Conservation (phyloP, 108 stramenopile species). For the Epithemia pelagica region DNA sequence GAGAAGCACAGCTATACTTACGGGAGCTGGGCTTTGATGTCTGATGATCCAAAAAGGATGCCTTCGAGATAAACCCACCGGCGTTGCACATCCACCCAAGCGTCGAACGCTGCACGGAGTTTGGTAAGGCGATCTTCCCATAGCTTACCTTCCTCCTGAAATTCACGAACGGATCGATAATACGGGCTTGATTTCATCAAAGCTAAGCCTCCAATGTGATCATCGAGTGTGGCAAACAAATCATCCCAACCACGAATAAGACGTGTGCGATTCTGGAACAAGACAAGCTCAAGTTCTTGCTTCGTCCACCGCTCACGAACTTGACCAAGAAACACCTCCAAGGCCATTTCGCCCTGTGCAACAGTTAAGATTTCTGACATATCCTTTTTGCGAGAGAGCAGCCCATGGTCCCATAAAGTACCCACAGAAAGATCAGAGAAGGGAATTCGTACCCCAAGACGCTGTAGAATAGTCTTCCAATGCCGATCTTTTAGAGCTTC, state of each 20-base stretch:
- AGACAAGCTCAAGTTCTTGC: slow-evolving; percentile 86
- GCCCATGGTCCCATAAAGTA: slow-evolving; percentile 87
- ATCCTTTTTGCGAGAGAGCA: slow-evolving; percentile 76
- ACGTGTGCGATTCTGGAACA: slow-evolving; percentile 91
- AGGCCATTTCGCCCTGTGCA: slow-evolving; percentile 98
- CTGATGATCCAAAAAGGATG: slow-evolving; percentile 90
- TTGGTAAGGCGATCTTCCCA: slow-evolving; percentile 94
- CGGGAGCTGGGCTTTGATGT: slow-evolving; percentile 96
- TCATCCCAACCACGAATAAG: slow-evolving; percentile 95
- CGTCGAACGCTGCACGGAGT: slow-evolving; percentile 86
- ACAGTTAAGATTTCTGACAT: slow-evolving; percentile 81
- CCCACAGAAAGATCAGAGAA: slow-evolving; percentile 88
- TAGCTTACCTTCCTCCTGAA: slow-evolving; percentile 91
- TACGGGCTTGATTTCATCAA: slow-evolving; percentile 94
- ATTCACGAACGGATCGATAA: slow-evolving; percentile 87
- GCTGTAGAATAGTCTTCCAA: slow-evolving; percentile 86
- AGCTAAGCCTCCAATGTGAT: slow-evolving; percentile 88
- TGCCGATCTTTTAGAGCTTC: slow-evolving; percentile 96
- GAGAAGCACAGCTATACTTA: background rate
- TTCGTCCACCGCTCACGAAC: slow-evolving; percentile 96
- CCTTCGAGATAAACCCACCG: slow-evolving; percentile 97
- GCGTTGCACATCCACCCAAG: slow-evolving; percentile 97
- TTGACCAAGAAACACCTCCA: slow-evolving; percentile 91
- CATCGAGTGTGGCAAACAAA: slow-evolving; percentile 91
- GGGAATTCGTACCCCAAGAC: slow-evolving; percentile 61